Conservation (phyloP, 2,329 filamentous ascomycete species). For the Trichoderma sp. region DNA sequence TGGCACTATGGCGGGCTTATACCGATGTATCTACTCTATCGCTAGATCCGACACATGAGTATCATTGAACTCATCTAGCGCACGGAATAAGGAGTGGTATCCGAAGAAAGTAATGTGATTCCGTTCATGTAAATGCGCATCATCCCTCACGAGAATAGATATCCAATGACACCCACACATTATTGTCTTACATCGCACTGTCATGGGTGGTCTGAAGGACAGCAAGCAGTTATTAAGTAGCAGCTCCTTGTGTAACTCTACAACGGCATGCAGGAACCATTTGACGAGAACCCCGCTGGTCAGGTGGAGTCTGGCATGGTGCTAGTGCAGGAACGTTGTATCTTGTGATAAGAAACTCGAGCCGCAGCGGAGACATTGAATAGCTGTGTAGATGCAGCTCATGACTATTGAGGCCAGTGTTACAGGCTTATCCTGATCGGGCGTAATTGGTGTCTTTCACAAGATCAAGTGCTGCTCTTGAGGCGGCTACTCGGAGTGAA, state of each 20-base stretch:
- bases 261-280: not conserved
- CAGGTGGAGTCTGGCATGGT: not conserved
- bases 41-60: not conserved
- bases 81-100: not conserved
- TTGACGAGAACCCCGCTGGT: not conserved
- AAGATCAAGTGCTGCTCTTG: not conserved
- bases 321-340: slow-evolving; percentile 15
- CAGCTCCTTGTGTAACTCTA: not conserved
- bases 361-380: not conserved
- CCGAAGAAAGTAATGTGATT: not conserved
- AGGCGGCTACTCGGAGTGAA: not conserved
- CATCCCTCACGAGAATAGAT: not conserved
- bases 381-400: not conserved
- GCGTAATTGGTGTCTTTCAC: not conserved
- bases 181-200: not conserved
- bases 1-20: not conserved
- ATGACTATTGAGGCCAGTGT: not conserved
- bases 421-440: not conserved
- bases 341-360: not conserved
- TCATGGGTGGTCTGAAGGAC: not conserved
- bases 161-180: not conserved
- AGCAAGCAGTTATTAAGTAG: not conserved
- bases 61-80: not conserved
- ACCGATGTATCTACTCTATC: not conserved
- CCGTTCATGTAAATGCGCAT: not conserved